Percentiles rank a stretch among this genome's conserved stretches.
Evolutionary conservation across 805 yeast species (phyloP).

Genomic region (baker's yeast (Saccharomyces cerevisiae)): DNA sequence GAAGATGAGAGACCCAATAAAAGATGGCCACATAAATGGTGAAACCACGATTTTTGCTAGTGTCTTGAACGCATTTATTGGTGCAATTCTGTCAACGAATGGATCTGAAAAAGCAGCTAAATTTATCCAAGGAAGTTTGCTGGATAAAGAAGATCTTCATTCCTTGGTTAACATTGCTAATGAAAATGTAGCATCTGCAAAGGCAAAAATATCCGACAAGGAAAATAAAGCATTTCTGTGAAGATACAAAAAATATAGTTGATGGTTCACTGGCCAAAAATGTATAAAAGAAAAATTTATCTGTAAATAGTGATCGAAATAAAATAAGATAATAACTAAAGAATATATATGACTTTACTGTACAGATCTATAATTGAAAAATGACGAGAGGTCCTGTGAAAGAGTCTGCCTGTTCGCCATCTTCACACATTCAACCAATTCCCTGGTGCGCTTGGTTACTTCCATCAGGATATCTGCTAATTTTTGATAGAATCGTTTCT

Average conservation of each 20-base stretch:
- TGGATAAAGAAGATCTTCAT: constrained; percentile 17
- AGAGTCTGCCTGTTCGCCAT: constrained; percentile 51
- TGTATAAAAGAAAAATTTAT: background rate
- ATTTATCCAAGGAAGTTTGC: constrained; percentile 47
- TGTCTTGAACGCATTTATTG: constrained; percentile 53
- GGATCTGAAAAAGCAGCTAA: constrained; percentile 52
- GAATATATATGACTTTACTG: background rate
- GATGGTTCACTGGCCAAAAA: background rate
- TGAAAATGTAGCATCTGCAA: background rate
- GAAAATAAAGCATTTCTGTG: background rate
- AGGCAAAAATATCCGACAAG: background rate
- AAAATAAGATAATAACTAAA: background rate
- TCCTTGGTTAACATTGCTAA: background rate
- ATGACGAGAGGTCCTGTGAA: background rate
- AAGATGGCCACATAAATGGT: constrained; percentile 43
- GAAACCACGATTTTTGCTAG: constrained; percentile 48
- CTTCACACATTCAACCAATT: constrained; percentile 89
- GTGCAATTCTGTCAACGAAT: constrained; percentile 56
- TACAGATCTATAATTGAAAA: background rate
- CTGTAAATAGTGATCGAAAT: background rate
- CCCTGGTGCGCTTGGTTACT: constrained; percentile 92
- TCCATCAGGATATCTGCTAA: constrained; percentile 94
- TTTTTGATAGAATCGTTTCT: constrained; percentile 83
- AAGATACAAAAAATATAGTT: background rate
- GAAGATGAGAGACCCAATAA: constrained; percentile 47